Base-by-base conservation (phyloP, 2,329 filamentous ascomycete genomes). In the Colletotrichum sojae region DNA sequence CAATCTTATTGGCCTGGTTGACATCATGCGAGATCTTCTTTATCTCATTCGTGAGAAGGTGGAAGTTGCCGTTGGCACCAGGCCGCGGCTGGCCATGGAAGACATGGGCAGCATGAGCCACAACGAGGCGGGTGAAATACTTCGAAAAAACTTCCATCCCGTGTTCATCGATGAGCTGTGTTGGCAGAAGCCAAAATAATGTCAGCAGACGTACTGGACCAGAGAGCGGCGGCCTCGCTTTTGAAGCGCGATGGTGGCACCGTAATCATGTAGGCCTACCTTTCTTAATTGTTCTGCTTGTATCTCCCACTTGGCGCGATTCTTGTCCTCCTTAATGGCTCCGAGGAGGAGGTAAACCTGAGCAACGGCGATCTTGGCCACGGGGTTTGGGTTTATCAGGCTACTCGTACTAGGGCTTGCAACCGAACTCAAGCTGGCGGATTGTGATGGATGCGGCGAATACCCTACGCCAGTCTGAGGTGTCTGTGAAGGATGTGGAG, bases 101-200 rank as follows among this genome's bases (percentile, higher is more conserved):
- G 79, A 99, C 96, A 77, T 96, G 92, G 72, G 91, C 85, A 76
- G 95, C 94, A 90, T 98, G 98, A 83, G 92, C 91, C 82, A 92
- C 92, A 78, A 99, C 90, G 79, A 98, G 87, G 82, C 95, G 94
- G 81, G 94, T 91, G 83, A 99, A 97, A 82, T 96, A 98, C 85
- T 95, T 97, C 70, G 94, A 91, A 81, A 95, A 98, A 79, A 98
- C 94, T 87, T 99, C 97, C 95, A 99, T 99, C 79, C 95, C 95
- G 94, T 97, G 92, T 77, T 95, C 95, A 89, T 97, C 92, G 84
- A 98, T 92, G 80, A 98, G 91, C 93, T 97, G 73, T n/a, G 71
- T 43, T 56, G 43, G 25, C 20, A 20, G 20, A 36, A 36, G 10
- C 3, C 4, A 27, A 18, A 48, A 31, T 45, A 39, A 69, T 20